Conservation (phyloP, 108 stramenopile species). For the Pseudonitzschia multistriata region DNA sequence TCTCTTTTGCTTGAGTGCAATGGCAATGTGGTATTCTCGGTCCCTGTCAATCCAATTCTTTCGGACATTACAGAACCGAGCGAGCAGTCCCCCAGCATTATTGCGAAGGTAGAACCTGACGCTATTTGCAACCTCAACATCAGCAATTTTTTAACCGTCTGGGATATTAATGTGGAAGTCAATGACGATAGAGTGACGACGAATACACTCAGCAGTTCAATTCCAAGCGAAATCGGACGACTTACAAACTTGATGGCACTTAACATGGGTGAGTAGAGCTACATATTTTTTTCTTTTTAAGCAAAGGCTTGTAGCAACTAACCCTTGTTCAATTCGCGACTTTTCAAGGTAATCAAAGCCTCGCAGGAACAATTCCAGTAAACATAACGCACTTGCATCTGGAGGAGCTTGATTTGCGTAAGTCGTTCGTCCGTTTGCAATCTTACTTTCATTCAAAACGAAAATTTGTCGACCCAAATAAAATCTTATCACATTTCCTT, state of each 20-base stretch:
- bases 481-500: not conserved
- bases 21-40: not conserved
- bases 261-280: not conserved
- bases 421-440: not conserved
- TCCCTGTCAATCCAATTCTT: not conserved
- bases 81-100: not conserved
- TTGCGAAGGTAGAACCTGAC: not conserved
- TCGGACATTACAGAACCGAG: no score
- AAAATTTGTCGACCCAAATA: not conserved
- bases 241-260: not conserved
- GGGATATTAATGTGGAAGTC: not conserved
- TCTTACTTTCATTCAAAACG: not conserved
- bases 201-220: not conserved
- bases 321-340: no score
- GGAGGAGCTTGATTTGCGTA: not conserved
- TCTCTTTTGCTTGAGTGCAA: not conserved
- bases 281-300: no score
- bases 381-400: no score
- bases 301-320: no score
- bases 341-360: no score
- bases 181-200: not conserved
- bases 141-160: not conserved
- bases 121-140: not conserved
- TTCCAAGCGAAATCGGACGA: not conserved
- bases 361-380: no score